Conservation (phyloP, 108 stramenopile species). For the Cylindrotheca fusiformis region DNA sequence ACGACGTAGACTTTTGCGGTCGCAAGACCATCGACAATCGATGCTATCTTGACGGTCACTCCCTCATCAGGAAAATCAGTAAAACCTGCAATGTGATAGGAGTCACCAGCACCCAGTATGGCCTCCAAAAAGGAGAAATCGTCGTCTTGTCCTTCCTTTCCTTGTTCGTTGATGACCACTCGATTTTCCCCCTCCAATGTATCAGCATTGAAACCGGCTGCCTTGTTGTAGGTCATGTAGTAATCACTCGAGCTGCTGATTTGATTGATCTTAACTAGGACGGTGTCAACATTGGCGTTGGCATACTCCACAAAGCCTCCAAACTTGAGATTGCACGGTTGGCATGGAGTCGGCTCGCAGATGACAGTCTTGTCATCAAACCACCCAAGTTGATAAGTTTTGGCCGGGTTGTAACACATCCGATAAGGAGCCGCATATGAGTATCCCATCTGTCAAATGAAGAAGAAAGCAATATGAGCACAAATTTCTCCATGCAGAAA, state of each 20-base stretch:
- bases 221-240: slow-evolving; percentile 43
- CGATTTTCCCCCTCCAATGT: slow-evolving; percentile 35
- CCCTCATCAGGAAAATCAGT: too few relatives aligned
- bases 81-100: too few relatives aligned
- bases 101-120: background rate
- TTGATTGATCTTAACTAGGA: background rate
- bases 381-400: slow-evolving; percentile 60
- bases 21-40: too few relatives aligned
- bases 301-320: background rate
- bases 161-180: slow-evolving; percentile 15
- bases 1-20: too few relatives aligned
- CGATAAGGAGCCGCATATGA: slow-evolving; percentile 26
- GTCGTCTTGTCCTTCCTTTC: background rate
- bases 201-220: slow-evolving; percentile 41
- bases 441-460: slow-evolving; percentile 44
- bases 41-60: too few relatives aligned
- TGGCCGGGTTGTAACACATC: slow-evolving; percentile 64
- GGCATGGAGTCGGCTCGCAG: background rate
- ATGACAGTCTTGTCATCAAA: slow-evolving; percentile 8
- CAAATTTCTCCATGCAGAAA: too few relatives aligned
- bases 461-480: too few relatives aligned
- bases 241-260: background rate
- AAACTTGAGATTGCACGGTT: background rate
- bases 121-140: background rate
- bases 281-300: background rate